Conservation (phyloP, 2,329 filamentous ascomycete genomes). For the Exophiala xenobiotica region DNA sequence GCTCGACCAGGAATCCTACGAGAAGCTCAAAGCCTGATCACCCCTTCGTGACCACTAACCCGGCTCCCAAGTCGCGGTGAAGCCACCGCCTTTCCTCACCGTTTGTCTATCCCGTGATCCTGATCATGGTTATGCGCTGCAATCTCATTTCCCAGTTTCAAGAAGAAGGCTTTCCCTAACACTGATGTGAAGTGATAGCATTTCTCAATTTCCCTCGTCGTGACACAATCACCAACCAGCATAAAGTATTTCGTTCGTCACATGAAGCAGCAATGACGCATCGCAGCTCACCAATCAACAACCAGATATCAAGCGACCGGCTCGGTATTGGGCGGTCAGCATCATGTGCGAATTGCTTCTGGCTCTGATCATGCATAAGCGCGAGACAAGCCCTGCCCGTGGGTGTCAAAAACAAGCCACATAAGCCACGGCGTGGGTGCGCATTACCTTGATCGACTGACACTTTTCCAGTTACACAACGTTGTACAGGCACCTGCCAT, state of each 20-base stretch:
- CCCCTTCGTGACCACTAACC: no score
- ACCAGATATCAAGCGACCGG: not conserved
- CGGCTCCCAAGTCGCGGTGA: constrained; percentile 21
- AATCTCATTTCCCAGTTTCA: not conserved
- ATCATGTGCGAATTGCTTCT: not conserved
- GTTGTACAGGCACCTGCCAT: not conserved
- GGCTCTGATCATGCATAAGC: constrained; percentile 17
- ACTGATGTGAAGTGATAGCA: not conserved
- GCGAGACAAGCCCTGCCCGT: not conserved
- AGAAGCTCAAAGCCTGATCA: no score
- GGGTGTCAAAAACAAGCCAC: not conserved
- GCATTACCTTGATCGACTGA: not conserved
- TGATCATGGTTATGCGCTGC: not conserved
- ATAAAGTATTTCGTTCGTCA: constrained; percentile 15
- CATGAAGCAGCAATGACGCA: constrained; percentile 24
- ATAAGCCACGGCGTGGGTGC: not conserved
- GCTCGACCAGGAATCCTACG: not conserved
- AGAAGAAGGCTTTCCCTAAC: no score
- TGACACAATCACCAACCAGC: constrained; percentile 25
- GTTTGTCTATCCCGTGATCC: not conserved
- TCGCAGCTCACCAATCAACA: constrained; percentile 12
- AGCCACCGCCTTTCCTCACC: constrained; percentile 14
- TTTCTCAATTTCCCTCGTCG: constrained; percentile 17
- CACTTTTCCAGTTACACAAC: not conserved
- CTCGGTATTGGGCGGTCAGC: constrained; percentile 8